Evolutionary conservation across 345 rosid genomes (phyloP).

Genomic region (Hibiscus syriacus): DNA sequence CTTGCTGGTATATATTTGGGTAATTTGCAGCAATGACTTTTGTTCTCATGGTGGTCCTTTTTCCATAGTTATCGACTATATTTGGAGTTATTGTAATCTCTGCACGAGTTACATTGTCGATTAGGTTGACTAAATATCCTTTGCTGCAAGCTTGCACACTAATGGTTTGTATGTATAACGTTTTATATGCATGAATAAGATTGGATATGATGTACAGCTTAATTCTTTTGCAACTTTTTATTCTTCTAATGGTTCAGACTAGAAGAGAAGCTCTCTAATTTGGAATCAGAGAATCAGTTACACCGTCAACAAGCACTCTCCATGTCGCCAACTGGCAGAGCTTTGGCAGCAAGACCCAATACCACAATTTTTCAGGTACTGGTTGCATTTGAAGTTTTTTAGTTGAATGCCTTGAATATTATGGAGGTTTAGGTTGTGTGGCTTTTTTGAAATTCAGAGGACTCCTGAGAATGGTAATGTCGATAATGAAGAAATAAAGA

Average conservation of each 20-base stretch:
- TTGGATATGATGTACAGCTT: neutral
- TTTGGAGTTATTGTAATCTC: neutral
- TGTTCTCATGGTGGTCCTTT: neutral
- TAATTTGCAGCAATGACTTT: conserved; percentile 3
- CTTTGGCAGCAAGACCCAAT: conserved; percentile 51
- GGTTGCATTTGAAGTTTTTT: conserved; percentile 3
- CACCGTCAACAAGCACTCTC: conserved; percentile 84
- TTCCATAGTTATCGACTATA: neutral
- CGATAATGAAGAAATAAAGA: conserved; percentile 61
- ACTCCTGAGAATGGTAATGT: conserved; percentile 56
- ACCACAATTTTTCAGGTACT: conserved; percentile 62
- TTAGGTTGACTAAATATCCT: neutral
- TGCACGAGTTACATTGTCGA: neutral
- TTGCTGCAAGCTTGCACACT: neutral
- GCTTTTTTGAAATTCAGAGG: conserved; percentile 45
- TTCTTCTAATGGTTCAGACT: conserved; percentile 30
- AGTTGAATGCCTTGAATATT: neutral
- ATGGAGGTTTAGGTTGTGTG: conserved; percentile 10
- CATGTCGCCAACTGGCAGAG: conserved; percentile 68
- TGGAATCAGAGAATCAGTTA: conserved; percentile 88
- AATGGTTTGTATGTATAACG: neutral
- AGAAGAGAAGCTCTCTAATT: conserved; percentile 71
- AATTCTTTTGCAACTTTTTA: neutral
- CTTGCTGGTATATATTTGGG: neutral
- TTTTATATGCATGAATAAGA: neutral